These are phyloP conservation scores for Pyrenophora seminiperda DNA, from an alignment of 2,329 filamentous ascomycete genomes.

Conservation along the genomic window DNA sequence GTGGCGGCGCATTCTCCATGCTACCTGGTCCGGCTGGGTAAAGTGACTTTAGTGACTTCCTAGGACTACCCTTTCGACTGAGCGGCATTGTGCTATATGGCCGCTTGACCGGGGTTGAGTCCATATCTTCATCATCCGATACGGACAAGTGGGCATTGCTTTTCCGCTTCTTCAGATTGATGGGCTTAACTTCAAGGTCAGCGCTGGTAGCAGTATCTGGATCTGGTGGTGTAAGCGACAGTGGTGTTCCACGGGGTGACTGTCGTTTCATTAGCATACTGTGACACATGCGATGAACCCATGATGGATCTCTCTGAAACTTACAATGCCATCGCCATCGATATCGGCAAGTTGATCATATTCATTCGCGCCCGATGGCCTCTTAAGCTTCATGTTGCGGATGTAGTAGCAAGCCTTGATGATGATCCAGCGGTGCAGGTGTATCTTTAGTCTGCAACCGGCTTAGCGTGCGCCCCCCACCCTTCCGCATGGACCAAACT, in stretches of 20 bases:
- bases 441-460: conserved; percentile 39
- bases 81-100: conserved; percentile 37
- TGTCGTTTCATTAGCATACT: conserved; percentile 24
- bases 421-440: conserved; percentile 48
- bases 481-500: conserved; percentile 16
- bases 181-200: conserved; percentile 29
- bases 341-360: conserved; percentile 40
- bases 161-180: conserved; percentile 42
- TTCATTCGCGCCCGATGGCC: conserved; percentile 37
- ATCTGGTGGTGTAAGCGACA: conserved; percentile 34
- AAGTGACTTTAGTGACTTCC: conserved; percentile 36
- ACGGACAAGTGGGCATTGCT: conserved; percentile 36
- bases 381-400: conserved; percentile 46
- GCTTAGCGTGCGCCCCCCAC: conserved; percentile 15
- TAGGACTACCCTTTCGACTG: conserved; percentile 34
- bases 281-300: not conserved
- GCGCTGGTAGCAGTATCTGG: conserved; percentile 24
- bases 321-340: conserved; percentile 33
- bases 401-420: conserved; percentile 49
- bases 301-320: conserved; percentile 1
- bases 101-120: conserved; percentile 34
- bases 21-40: conserved; percentile 26
- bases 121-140: conserved; percentile 40
- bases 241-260: conserved; percentile 40
- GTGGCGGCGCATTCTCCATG: conserved; percentile 35